These are phyloP conservation scores for Penicillium cinerascens DNA, from an alignment of 495 filamentous ascomycete species.

Conservation along the genomic window DNA sequence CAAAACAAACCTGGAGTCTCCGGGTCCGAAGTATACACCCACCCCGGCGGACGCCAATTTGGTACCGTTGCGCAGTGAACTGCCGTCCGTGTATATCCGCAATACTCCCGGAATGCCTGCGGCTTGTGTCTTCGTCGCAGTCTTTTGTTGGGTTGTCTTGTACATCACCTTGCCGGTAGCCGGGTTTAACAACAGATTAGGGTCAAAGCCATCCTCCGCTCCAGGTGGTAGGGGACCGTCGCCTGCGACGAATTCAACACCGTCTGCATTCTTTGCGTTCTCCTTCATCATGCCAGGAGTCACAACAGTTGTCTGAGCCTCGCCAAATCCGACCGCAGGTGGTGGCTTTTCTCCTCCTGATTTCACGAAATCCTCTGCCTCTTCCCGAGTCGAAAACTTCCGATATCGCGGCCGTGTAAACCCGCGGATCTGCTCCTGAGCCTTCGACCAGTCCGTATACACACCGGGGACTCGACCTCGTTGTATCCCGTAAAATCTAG, in stretches of 20 bases:
- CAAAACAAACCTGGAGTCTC: slow-evolving; percentile 60
- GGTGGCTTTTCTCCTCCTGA: slow-evolving; percentile 38
- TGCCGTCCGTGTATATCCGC: slow-evolving; percentile 88
- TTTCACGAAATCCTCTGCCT: slow-evolving; percentile 72
- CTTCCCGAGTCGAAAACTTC: slow-evolving; percentile 70
- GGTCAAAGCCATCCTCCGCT: slow-evolving; percentile 62
- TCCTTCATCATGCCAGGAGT: slow-evolving; percentile 30
- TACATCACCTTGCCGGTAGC: slow-evolving; percentile 56
- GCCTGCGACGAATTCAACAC: slow-evolving; percentile 50
- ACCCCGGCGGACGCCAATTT: slow-evolving; percentile 71
- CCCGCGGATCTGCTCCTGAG: slow-evolving; percentile 71
- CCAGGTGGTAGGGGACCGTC: slow-evolving; percentile 52
- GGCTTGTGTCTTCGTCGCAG: slow-evolving; percentile 41
- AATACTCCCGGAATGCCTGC: slow-evolving; percentile 49
- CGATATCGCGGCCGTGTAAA: slow-evolving; percentile 76
- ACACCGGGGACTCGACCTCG: slow-evolving; percentile 78
- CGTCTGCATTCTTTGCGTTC: slow-evolving; percentile 33
- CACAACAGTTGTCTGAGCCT: slow-evolving; percentile 16
- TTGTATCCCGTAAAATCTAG: slow-evolving; percentile 79
- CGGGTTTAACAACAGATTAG: slow-evolving; percentile 53
- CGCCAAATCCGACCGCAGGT: slow-evolving; percentile 26
- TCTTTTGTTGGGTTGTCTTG: slow-evolving; percentile 50
- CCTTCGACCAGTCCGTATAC: slow-evolving; percentile 82
- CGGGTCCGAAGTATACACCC: slow-evolving; percentile 81
- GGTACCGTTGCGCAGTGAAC: slow-evolving; percentile 72